A percentile compares a stretch with the other conserved stretches of the same genome.
Conservation (phyloP, 78 protist genomes). For the Guillardia theta region DNA sequence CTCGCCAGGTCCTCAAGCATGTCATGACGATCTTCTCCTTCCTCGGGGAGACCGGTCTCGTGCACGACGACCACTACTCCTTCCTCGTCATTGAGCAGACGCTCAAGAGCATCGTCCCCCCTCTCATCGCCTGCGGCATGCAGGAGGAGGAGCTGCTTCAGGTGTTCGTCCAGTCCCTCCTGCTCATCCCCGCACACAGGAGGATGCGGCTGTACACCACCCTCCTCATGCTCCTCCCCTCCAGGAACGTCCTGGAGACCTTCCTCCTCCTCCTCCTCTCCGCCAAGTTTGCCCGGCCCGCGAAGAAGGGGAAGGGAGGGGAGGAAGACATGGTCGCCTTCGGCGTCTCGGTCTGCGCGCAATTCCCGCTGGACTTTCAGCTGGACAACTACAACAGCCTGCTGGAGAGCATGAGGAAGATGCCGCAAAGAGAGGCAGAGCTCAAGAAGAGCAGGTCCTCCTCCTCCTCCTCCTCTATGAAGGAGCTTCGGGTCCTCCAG, state of each 20-base stretch:
- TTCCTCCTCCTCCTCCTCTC: neutral
- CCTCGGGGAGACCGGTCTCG: neutral
- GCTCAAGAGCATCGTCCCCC: neutral
- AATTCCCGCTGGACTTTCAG: neutral
- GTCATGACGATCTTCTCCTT: neutral
- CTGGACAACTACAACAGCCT: neutral
- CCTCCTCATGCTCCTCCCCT: neutral
- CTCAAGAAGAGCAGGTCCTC: neutral
- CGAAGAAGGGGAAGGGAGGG: neutral
- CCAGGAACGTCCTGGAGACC: neutral
- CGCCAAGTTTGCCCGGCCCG: too few species aligned
- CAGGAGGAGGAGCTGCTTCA: neutral
- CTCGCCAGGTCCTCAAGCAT: neutral
- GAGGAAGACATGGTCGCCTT: neutral
- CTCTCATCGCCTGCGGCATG: neutral
- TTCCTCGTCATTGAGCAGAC: conserved; percentile 30
- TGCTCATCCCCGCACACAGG: neutral
- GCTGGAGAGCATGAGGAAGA: neutral
- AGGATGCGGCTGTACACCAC: neutral
- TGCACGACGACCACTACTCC: conserved; percentile 13
- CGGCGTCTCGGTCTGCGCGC: neutral
- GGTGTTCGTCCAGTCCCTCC: neutral
- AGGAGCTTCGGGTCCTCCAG: neutral
- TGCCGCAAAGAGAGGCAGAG: neutral
- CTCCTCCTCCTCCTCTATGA: neutral